A percentile compares a stretch with the other conserved stretches of the same genome.
phyloP scores from a whole-genome alignment of 2,329 filamentous ascomycete genomes.

The Calonectria crousiana region DNA sequence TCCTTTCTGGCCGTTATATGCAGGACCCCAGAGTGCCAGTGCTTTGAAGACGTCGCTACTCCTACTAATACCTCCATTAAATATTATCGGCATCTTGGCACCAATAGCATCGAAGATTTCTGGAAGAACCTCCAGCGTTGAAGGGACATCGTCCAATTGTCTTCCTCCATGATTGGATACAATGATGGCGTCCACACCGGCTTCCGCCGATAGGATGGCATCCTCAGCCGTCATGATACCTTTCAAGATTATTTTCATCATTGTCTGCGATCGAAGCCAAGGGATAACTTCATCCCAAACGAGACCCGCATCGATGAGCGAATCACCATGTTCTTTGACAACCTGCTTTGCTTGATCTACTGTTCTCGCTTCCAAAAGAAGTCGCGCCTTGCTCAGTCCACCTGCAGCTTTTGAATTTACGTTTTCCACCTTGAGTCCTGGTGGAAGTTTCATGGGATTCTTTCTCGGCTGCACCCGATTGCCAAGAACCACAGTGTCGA shows the following conservation, averaged over 20 bases:
- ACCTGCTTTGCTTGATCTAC: constrained; percentile 34
- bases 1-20: constrained; percentile 16
- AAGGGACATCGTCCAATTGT: not conserved
- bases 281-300: constrained; percentile 39
- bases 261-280: constrained; percentile 36
- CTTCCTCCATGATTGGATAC: constrained; percentile 22
- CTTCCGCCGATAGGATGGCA: not conserved
- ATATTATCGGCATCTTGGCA: constrained; percentile 14
- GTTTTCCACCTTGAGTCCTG: constrained; percentile 40
- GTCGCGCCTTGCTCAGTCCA: not conserved
- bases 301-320: constrained; percentile 34
- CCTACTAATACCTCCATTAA: constrained; percentile 13
- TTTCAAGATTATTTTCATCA: constrained; percentile 41
- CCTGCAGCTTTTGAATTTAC: constrained; percentile 5
- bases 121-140: constrained; percentile 16
- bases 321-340: constrained; percentile 21
- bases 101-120: not conserved
- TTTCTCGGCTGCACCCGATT: constrained; percentile 47
- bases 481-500: constrained; percentile 46
- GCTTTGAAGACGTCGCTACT: constrained; percentile 23
- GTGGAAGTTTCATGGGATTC: constrained; percentile 37
- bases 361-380: constrained; percentile 36
- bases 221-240: constrained; percentile 21
- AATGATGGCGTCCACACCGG: constrained; percentile 9
- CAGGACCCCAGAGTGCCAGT: constrained; percentile 20